Evolutionary conservation across 2,329 filamentous ascomycete species (phyloP).

Genomic region (Cladosporium sphaerospermum): DNA sequence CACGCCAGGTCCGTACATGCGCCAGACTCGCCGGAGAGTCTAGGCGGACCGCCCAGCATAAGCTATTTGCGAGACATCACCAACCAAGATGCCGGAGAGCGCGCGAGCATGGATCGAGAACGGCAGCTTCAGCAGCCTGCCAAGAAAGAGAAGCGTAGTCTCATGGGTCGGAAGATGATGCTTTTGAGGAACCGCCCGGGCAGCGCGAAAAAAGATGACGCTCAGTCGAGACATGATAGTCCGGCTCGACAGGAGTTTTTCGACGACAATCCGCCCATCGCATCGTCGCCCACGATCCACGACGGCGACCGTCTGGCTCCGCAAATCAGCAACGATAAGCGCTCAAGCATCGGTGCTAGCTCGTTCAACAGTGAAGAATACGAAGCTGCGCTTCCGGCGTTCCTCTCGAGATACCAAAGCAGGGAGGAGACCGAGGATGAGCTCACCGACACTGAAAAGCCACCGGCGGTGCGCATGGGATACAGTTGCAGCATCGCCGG

Average conservation of each 20-base stretch:
- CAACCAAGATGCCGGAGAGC: conserved; percentile 5
- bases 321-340: conserved; percentile 11
- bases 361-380: conserved; percentile 41
- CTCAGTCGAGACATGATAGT: background rate
- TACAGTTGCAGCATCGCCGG: conserved; percentile 3
- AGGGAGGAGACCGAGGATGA: conserved; percentile 18
- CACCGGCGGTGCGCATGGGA: conserved; percentile 3
- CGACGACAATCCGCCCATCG: conserved; percentile 1
- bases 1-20: conserved; percentile 38
- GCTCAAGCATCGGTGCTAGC: conserved; percentile 29
- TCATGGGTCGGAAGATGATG: conserved; percentile 29
- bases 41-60: conserved; percentile 24
- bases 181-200: conserved; percentile 24
- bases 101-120: conserved; percentile 7
- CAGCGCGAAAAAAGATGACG: conserved; percentile 11
- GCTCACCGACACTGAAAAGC: conserved; percentile 33
- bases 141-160: conserved; percentile 24
- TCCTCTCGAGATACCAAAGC: conserved; percentile 26
- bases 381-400: conserved; percentile 30
- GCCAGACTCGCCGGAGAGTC: conserved; percentile 17
- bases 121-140: conserved; percentile 3
- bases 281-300: conserved; percentile 27
- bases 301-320: conserved; percentile 26
- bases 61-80: conserved; percentile 21
- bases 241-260: conserved; percentile 9